Evolutionary conservation across 306 rosid genomes (phyloP).

Genomic region (Medicago truncatula): MtrunA17r5.0-ANR NC_053043.1:19081001-19081500

Average conservation of each 20-base stretch:
- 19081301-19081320: neutral
- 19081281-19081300: neutral
- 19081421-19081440: conserved; percentile 70
- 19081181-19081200: too few species aligned
- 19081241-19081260: neutral
- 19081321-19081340: neutral
- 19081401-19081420: conserved; percentile 59
- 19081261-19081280: neutral
- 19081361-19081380: neutral
- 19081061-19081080: too few species aligned
- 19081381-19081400: conserved; percentile 43
- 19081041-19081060: too few species aligned
- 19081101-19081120: too few species aligned
- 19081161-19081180: too few species aligned
- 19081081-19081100: too few species aligned
- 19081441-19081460: conserved; percentile 76
- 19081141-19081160: too few species aligned
- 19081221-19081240: neutral
- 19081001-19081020: too few species aligned
- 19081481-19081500: conserved; percentile 94
- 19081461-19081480: conserved; percentile 89
- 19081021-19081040: too few species aligned
- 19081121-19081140: too few species aligned
- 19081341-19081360: neutral
- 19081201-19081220: too few species aligned